Conservation (phyloP, 2,329 filamentous ascomycete species). For the Neospermospora avenae region DNA sequence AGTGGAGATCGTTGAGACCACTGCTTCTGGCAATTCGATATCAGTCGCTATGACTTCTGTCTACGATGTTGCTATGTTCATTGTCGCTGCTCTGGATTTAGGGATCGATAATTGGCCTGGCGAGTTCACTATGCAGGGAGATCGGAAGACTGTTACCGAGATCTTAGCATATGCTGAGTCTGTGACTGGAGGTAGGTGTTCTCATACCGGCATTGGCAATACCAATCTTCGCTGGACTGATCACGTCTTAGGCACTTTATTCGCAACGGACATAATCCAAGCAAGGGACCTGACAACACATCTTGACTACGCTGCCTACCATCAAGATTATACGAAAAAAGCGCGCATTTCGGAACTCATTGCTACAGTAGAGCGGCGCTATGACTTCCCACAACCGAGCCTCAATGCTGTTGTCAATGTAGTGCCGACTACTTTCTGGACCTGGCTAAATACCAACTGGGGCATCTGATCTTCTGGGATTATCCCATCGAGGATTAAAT, state of each 20-base stretch:
- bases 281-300: conserved; percentile 21
- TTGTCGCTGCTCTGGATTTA: conserved; percentile 66
- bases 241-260: conserved; percentile 15
- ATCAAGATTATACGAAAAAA: conserved; percentile 47
- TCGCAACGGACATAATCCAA: conserved; percentile 25
- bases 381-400: conserved; percentile 59
- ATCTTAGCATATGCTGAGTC: conserved; percentile 50
- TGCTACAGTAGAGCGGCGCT: conserved; percentile 65
- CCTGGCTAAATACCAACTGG: conserved; percentile 54
- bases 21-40: conserved; percentile 47
- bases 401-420: conserved; percentile 53
- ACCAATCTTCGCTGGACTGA: neutral
- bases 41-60: conserved; percentile 66
- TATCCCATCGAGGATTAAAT: neutral
- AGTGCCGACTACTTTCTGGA: conserved; percentile 48
- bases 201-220: no score
- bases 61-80: conserved; percentile 66
- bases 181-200: conserved; percentile 47
- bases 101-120: conserved; percentile 58
- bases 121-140: conserved; percentile 68
- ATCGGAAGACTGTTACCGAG: conserved; percentile 57
- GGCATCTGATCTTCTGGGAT: neutral
- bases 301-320: conserved; percentile 20
- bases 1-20: conserved; percentile 59
- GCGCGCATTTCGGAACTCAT: conserved; percentile 59